These are phyloP conservation scores for Hippophae rhamnoides DNA, from an alignment of 306 rosid genomes.

Conservation along the genomic window DNA sequence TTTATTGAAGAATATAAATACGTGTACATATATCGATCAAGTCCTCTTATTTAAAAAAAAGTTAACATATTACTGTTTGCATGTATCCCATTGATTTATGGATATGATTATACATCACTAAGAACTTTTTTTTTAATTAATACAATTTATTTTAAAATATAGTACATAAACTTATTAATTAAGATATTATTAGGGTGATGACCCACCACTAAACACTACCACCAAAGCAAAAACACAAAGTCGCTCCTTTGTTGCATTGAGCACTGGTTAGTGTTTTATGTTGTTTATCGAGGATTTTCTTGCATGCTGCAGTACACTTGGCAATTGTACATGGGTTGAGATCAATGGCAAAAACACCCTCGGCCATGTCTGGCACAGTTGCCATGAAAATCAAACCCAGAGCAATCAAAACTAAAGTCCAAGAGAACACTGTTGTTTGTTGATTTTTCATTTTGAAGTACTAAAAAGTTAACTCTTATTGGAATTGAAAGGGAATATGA, in stretches of 20 bases:
- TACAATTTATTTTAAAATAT: too few relatives aligned
- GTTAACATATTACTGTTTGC: too few relatives aligned
- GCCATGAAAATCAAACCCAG: neutral
- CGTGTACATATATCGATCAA: too few relatives aligned
- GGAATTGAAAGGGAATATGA: too few relatives aligned
- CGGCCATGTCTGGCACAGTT: neutral
- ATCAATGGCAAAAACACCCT: neutral
- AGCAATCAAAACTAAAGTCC: neutral
- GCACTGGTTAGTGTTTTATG: neutral
- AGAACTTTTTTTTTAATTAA: too few relatives aligned
- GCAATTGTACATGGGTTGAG: neutral
- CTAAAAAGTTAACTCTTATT: too few relatives aligned
- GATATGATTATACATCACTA: too few relatives aligned
- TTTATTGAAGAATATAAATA: too few relatives aligned
- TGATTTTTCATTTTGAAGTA: neutral
- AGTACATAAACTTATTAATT: too few relatives aligned
- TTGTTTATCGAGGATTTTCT: neutral
- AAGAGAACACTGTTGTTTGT: neutral
- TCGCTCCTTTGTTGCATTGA: neutral
- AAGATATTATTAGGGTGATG: too few relatives aligned
- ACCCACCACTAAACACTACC: neutral
- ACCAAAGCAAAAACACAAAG: neutral
- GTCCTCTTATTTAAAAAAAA: too few relatives aligned
- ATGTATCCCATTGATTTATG: too few relatives aligned
- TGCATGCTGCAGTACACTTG: neutral